Evolutionary conservation across 1,139 yeast genomes (phyloP), one percentile per base, ranked within the genome.

Genomic region (Hanseniaspora uvarum): DNA sequence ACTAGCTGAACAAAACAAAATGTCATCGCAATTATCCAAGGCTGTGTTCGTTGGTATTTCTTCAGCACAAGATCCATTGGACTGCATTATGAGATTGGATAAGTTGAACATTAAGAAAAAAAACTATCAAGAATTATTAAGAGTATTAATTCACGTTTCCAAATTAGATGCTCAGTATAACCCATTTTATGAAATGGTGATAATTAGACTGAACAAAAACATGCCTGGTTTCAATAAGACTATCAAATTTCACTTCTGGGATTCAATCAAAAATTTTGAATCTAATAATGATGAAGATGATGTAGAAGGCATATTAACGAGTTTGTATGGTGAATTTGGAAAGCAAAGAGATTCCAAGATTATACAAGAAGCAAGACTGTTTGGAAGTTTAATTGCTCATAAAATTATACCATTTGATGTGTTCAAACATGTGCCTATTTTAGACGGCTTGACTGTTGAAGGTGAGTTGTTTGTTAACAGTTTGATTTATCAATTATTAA

Each of bases 1-100:
- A 59, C 72, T 92, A 43, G 97, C 98, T 3, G 78, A 77, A 60
- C 72, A 80, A 45, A 96, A 88, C 64, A 73, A 97, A 59, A 89
- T 94, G 95, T 92, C 94, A 65, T 92, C 97, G 0, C 96, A 89
- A 65, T 78, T 92, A 43, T 80, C 98, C 70, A 77, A 96, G 57
- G 96, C 97, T 1, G 81, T 94, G 14, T 94, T 92, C 63, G 80
- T 94, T 34, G 86, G 96, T 30, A 80, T 94, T 14, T 88, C 92
- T 96, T 87, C 96, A 8, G 94, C 96, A 1, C 84, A 83, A 60
- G 98, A 94, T 67, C 94, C 79, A 61, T 73, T 86, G 61, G 97
- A 94, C 68, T 94, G 96, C 0, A 79, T 81, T 58, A 80, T 86
- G 18, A 83, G 87, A 59, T 65, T 94, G 46, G 94, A 87, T 62